Conservation (phyloP, 139 green algal genomes). For the Mychonastes homosphaera region DNA sequence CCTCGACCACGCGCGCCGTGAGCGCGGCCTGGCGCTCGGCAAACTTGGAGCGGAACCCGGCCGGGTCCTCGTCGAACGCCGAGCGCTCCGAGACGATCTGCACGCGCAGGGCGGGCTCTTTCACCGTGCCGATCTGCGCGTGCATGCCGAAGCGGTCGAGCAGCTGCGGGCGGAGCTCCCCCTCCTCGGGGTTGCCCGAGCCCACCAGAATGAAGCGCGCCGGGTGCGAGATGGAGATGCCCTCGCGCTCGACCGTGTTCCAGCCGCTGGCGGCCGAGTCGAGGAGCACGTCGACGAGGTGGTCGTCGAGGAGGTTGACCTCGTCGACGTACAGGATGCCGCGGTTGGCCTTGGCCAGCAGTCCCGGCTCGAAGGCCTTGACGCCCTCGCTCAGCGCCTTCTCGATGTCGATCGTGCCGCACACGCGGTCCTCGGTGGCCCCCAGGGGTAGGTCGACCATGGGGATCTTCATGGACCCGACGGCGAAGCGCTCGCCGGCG, state of each 20-base stretch:
- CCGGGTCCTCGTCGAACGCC: constrained; percentile 69
- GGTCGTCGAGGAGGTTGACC: constrained; percentile 76
- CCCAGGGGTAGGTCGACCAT: constrained; percentile 77
- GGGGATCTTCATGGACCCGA: constrained; percentile 52
- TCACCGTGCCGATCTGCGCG: constrained; percentile 62
- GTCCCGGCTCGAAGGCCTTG: constrained; percentile 51
- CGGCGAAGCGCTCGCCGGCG: constrained; percentile 20
- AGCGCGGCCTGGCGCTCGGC: constrained; percentile 40
- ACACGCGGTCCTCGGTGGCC: constrained; percentile 88
- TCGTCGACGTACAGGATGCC: constrained; percentile 83
- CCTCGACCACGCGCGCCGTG: constrained; percentile 35
- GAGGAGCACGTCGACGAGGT: constrained; percentile 68
- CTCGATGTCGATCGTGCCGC: constrained; percentile 92
- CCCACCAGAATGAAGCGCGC: constrained; percentile 70
- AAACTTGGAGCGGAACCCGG: constrained; percentile 25
- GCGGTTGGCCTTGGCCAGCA: constrained; percentile 74
- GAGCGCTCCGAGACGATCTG: constrained; percentile 76
- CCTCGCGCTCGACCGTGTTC: constrained; percentile 74
- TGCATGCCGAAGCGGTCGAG: constrained; percentile 86
- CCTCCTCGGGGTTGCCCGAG: constrained; percentile 63
- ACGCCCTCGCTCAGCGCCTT: constrained; percentile 76
- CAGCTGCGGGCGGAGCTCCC: constrained; percentile 88
- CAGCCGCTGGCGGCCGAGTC: constrained; percentile 49
- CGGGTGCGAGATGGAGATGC: constrained; percentile 63
- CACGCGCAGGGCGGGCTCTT: constrained; percentile 56